Conservation (phyloP, 2,329 filamentous ascomycete genomes). For the Emergomyces orientalis region DNA sequence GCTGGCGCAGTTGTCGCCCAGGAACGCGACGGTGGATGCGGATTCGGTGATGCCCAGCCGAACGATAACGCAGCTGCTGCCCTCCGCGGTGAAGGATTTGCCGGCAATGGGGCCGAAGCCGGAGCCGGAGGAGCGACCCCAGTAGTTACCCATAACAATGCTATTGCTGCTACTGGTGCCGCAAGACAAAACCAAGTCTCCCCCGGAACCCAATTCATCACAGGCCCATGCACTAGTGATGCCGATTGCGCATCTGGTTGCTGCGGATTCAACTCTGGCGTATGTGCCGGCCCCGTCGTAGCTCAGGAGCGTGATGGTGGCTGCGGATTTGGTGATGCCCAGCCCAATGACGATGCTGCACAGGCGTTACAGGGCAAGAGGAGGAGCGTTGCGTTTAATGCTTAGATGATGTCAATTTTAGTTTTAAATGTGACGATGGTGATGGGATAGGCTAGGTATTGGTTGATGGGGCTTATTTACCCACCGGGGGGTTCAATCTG, state of each 20-base stretch:
- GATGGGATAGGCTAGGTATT: background rate
- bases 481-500: too few relatives aligned
- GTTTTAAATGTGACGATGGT: background rate
- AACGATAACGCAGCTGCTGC: conserved; percentile 20
- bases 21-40: conserved; percentile 21
- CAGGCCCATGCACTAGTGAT: conserved; percentile 29
- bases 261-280: conserved; percentile 29
- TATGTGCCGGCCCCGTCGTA: conserved; percentile 27
- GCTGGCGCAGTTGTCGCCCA: conserved; percentile 21
- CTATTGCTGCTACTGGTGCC: conserved; percentile 7
- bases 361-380: conserved; percentile 15
- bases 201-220: conserved; percentile 32
- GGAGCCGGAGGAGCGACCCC: background rate
- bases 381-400: background rate
- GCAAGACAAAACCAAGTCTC: background rate
- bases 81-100: conserved; percentile 8
- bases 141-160: conserved; percentile 6
- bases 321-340: conserved; percentile 29
- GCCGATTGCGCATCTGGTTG: conserved; percentile 30
- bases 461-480: background rate
- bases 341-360: conserved; percentile 27
- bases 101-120: background rate
- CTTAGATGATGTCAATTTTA: background rate
- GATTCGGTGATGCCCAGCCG: conserved; percentile 20
- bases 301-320: conserved; percentile 30